phyloP scores from a whole-genome alignment of 371 early-diverging fungal genomes.

The Syncephalastrum contaminatum region DNA sequence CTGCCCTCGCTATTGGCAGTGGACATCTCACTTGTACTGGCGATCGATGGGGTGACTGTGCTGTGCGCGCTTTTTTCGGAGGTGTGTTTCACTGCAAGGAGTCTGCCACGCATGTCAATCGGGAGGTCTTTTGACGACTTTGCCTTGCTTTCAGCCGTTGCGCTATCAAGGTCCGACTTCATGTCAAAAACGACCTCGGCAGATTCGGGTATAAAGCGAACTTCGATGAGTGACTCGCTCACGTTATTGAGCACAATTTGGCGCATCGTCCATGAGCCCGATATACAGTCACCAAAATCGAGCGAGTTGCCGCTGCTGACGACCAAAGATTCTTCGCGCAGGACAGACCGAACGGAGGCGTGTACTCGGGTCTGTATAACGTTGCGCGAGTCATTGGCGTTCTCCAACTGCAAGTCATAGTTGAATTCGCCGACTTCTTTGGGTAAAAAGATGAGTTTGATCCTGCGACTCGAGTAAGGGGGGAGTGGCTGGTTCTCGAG shows the following conservation, averaged over 20 bases:
- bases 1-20: conserved; percentile 52
- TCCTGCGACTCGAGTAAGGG: conserved; percentile 69
- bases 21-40: conserved; percentile 50
- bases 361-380: conserved; percentile 79
- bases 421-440: conserved; percentile 86
- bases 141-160: conserved; percentile 10
- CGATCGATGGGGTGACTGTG: conserved; percentile 11
- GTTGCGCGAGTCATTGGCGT: conserved; percentile 86
- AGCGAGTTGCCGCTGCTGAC: conserved; percentile 77
- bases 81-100: conserved; percentile 1
- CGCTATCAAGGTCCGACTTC: conserved; percentile 24
- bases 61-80: conserved; percentile 3
- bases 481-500: conserved; percentile 57
- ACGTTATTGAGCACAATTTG: conserved; percentile 83
- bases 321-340: conserved; percentile 74
- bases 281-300: conserved; percentile 94
- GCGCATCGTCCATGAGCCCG: conserved; percentile 81
- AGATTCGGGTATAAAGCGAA: conserved; percentile 79
- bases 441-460: conserved; percentile 86
- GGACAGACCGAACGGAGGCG: conserved; percentile 76
- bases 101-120: conserved; percentile 2
- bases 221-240: conserved; percentile 74
- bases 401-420: conserved; percentile 88
- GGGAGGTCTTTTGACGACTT: conserved; percentile 5
- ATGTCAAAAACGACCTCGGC: conserved; percentile 72